Conservation (phyloP, 192 early-diverging fungal species). For the Thoreauomyces humboldtii region DNA sequence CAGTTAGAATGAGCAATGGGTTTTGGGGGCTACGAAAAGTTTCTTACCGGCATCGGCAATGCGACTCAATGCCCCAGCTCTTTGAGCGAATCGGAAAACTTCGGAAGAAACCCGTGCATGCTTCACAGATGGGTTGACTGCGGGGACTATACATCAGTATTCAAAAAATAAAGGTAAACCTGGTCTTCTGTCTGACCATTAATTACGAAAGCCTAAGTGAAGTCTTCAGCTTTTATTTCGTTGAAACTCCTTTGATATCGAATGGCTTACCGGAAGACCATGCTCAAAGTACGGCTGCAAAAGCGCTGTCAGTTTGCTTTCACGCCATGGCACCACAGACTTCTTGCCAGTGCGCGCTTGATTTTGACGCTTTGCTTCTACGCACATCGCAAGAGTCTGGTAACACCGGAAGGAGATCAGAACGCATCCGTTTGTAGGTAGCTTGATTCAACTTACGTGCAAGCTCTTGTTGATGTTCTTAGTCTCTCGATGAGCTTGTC, state of each 20-base stretch:
- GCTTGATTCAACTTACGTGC: slow-evolving; percentile 6
- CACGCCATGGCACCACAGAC: slow-evolving; percentile 21
- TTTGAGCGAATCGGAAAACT: slow-evolving; percentile 27
- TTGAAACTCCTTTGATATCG: too few relatives aligned
- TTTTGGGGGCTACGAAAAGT: too few relatives aligned
- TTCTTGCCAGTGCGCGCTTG: slow-evolving; percentile 13
- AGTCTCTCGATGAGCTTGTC: slow-evolving; percentile 23
- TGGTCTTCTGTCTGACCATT: slow-evolving; percentile 1
- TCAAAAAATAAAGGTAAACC: too few relatives aligned
- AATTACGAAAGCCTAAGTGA: slow-evolving; percentile 5
- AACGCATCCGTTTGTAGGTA: background rate
- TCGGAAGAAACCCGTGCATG: slow-evolving; percentile 20
- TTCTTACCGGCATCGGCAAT: too few relatives aligned
- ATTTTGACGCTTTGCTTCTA: slow-evolving; percentile 19
- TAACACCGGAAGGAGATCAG: background rate
- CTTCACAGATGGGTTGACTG: slow-evolving; percentile 12
- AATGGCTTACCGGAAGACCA: slow-evolving; percentile 12
- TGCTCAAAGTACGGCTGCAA: slow-evolving; percentile 33
- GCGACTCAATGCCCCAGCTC: slow-evolving; percentile 18
- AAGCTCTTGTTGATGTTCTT: slow-evolving; percentile 31
- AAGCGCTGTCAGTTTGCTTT: slow-evolving; percentile 26
- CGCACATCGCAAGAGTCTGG: slow-evolving; percentile 22
- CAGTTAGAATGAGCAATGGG: too few relatives aligned
- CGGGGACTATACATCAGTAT: background rate
- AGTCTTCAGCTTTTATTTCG: background rate